Conservation (phyloP, 768 basidiomycete genomes). For the Serendipita vermifera region DNA sequence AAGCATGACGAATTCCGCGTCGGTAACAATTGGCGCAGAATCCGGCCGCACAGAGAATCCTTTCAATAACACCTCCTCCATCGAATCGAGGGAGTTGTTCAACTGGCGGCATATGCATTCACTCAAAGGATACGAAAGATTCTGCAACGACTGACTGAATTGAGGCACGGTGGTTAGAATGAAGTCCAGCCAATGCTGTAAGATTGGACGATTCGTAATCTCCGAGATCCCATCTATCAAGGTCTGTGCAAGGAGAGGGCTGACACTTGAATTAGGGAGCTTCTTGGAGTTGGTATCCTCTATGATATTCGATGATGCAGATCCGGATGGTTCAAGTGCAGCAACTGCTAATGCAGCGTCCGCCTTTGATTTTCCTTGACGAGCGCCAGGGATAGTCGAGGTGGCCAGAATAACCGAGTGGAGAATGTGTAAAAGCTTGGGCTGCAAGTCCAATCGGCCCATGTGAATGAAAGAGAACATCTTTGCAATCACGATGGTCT, state of each 20-base stretch:
- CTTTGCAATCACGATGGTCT: slow-evolving; percentile 59
- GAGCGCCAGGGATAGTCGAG: slow-evolving; percentile 17
- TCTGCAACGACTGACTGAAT: slow-evolving; percentile 57
- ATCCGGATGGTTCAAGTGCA: background rate
- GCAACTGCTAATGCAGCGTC: slow-evolving; percentile 22
- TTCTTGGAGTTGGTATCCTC: slow-evolving; percentile 10
- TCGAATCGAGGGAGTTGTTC: slow-evolving; percentile 36
- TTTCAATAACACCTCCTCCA: slow-evolving; percentile 17
- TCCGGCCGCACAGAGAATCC: no score
- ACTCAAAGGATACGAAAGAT: slow-evolving; percentile 56
- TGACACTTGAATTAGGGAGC: slow-evolving; percentile 33
- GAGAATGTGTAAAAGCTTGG: slow-evolving; percentile 81
- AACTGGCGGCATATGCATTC: slow-evolving; percentile 71
- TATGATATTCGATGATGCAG: background rate
- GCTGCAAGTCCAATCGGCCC: slow-evolving; percentile 69
- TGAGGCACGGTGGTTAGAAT: slow-evolving; percentile 81
- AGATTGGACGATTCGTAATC: slow-evolving; percentile 56
- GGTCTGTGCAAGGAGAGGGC: slow-evolving; percentile 62
- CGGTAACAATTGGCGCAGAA: slow-evolving; percentile 35
- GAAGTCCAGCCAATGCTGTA: slow-evolving; percentile 97
- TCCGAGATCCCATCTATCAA: slow-evolving; percentile 67
- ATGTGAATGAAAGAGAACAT: slow-evolving; percentile 62
- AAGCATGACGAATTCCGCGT: slow-evolving; percentile 74
- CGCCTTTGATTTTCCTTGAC: slow-evolving; percentile 9
- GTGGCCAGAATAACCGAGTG: slow-evolving; percentile 72